Evolutionary conservation across 2,329 filamentous ascomycete species (phyloP).

Genomic region (Diaporthe ampelina): DNA sequence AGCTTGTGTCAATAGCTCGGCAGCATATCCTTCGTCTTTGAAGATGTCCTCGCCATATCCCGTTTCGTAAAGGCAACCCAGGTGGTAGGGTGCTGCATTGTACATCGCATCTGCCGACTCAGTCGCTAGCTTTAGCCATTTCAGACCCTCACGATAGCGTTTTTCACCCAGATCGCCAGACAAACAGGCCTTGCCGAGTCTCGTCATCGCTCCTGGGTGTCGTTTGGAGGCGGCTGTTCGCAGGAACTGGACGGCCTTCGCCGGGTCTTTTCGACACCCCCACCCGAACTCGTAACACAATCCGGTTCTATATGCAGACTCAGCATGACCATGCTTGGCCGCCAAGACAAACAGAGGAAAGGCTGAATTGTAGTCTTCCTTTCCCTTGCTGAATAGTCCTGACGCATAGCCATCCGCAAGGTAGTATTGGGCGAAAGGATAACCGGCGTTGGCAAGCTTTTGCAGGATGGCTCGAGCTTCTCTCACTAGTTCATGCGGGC

Average conservation of each 20-base stretch:
- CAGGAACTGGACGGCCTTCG: constrained; percentile 94
- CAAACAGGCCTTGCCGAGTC: constrained; percentile 90
- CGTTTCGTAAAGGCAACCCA: constrained; percentile 88
- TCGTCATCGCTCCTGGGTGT: constrained; percentile 94
- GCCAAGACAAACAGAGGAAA: constrained; percentile 94
- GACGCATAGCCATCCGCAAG: constrained; percentile 94
- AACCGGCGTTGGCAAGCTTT: constrained; percentile 86
- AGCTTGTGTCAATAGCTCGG: constrained; percentile 93
- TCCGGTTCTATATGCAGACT: constrained; percentile 93
- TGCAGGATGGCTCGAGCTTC: constrained; percentile 94
- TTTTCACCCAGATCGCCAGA: constrained; percentile 90
- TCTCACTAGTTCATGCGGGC: constrained; percentile 78
- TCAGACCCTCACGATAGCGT: constrained; percentile 90
- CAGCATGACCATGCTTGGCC: constrained; percentile 96
- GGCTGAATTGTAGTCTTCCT: constrained; percentile 90
- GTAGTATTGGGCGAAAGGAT: constrained; percentile 98
- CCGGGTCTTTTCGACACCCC: constrained; percentile 90
- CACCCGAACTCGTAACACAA: constrained; percentile 98
- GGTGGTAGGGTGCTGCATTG: constrained; percentile 91
- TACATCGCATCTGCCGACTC: constrained; percentile 94
- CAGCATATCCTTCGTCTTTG: constrained; percentile 89
- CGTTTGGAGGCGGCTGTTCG: constrained; percentile 91
- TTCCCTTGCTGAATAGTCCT: constrained; percentile 94
- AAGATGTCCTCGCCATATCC: constrained; percentile 97
- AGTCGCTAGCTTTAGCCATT: constrained; percentile 94